Evolutionary conservation across 31 red algal genomes (phyloP).

Genomic region (Porphyra umbilicalis): DNA sequence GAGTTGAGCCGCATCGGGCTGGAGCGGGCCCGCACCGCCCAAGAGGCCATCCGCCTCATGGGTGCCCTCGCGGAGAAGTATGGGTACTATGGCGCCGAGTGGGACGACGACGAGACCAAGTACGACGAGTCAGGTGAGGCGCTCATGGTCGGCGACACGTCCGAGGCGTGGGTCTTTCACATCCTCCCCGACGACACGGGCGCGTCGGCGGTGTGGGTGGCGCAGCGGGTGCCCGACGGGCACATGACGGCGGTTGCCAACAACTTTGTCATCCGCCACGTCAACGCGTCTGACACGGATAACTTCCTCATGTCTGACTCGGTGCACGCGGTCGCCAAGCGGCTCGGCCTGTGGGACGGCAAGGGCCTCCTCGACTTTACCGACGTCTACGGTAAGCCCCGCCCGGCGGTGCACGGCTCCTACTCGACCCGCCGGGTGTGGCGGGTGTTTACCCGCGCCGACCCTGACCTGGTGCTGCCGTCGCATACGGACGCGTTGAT

Average conservation of each 20-base stretch:
- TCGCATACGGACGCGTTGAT: conserved; percentile 29
- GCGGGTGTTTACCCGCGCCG: conserved; percentile 31
- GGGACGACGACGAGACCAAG: background rate
- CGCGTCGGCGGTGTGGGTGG: conserved; percentile 48
- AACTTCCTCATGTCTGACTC: conserved; percentile 38
- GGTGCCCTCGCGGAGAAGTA: conserved; percentile 48
- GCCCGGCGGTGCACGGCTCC: conserved; percentile 13
- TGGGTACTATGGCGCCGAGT: conserved; percentile 62
- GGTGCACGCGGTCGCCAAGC: conserved; percentile 28
- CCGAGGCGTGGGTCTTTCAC: conserved; percentile 66
- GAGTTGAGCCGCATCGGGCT: conserved; percentile 29
- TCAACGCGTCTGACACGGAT: conserved; percentile 17
- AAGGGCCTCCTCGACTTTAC: conserved; percentile 38
- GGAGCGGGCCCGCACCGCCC: conserved; percentile 43
- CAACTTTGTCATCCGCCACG: conserved; percentile 44
- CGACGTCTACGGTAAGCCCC: conserved; percentile 15
- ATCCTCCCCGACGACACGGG: conserved; percentile 46
- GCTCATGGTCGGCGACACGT: conserved; percentile 37
- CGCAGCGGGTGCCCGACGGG: conserved; percentile 54
- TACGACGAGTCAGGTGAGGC: conserved; percentile 52
- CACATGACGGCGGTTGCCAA: conserved; percentile 59
- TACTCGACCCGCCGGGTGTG: conserved; percentile 41
- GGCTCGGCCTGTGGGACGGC: conserved; percentile 19
- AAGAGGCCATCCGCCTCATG: conserved; percentile 57
- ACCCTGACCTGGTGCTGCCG: conserved; percentile 19